These are phyloP conservation scores for Cryptococcus sp. DNA, from an alignment of 1,284 basidiomycete species.

Conservation along the genomic window DNA sequence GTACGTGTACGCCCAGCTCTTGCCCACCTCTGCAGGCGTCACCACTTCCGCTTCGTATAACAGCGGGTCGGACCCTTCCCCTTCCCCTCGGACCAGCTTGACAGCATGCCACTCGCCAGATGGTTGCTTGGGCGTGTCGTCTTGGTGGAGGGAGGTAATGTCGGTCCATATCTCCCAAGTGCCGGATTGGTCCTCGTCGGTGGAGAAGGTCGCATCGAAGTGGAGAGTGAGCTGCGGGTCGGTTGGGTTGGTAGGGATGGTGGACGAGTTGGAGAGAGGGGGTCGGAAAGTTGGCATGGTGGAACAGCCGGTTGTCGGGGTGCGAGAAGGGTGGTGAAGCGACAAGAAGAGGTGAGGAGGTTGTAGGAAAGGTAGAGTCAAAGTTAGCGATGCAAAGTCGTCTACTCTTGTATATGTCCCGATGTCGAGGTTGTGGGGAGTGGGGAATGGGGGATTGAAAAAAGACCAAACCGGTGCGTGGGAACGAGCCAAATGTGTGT, in stretches of 20 bases:
- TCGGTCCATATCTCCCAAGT: conserved; percentile 32
- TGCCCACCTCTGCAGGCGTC: conserved; percentile 3
- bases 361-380: too few species aligned
- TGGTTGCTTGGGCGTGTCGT: conserved; percentile 6
- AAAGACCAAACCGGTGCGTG: background rate
- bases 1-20: conserved; percentile 22
- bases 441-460: background rate
- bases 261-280: conserved; percentile 14
- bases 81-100: conserved; percentile 1
- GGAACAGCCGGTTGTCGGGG: background rate
- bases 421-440: too few species aligned
- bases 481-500: background rate
- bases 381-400: too few species aligned
- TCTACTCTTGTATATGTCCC: too few species aligned
- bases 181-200: conserved; percentile 15
- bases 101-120: conserved; percentile 21
- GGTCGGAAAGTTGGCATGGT: conserved; percentile 24
- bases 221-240: conserved; percentile 14
- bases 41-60: background rate
- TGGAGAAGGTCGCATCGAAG: conserved; percentile 14
- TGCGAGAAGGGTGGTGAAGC: background rate
- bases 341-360: too few species aligned
- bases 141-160: conserved; percentile 13
- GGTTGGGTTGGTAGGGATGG: background rate
- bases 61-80: background rate